Evolutionary conservation across 108 stramenopile species (phyloP).

Genomic region (Cyclotella baltica): DNA sequence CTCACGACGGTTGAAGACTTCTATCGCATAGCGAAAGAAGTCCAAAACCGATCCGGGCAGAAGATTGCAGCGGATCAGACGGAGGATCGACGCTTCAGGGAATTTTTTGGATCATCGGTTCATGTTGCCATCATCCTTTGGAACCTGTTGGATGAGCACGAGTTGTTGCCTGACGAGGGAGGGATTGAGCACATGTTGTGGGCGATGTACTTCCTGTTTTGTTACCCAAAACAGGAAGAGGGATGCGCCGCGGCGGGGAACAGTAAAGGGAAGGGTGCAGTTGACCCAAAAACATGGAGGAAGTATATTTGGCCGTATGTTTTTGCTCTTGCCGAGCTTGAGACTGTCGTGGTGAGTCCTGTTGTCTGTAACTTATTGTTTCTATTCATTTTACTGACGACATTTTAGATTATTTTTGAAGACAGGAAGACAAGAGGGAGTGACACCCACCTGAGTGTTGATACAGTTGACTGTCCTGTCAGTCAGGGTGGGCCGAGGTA

Average conservation of each 20-base stretch:
- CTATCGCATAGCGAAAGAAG: constrained; percentile 1
- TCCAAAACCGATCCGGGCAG: not conserved
- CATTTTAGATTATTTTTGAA: constrained; percentile 12
- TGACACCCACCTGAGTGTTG: constrained; percentile 25
- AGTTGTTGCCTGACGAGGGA: not conserved
- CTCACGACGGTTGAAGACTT: constrained; percentile 12
- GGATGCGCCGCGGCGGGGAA: not conserved
- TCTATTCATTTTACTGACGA: not conserved
- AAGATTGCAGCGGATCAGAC: not conserved
- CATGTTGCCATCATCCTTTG: constrained; percentile 3
- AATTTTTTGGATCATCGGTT: not conserved
- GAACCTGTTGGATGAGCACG: not conserved
- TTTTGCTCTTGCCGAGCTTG: not conserved
- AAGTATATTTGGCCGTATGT: not conserved
- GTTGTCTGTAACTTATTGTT: not conserved
- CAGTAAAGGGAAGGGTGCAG: not conserved
- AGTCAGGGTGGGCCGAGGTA: not conserved
- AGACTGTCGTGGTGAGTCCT: not conserved
- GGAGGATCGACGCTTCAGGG: not conserved
- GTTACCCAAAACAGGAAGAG: constrained; percentile 12
- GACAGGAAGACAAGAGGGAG: constrained; percentile 12
- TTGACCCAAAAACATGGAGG: constrained; percentile 8
- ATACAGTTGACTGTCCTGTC: constrained; percentile 16
- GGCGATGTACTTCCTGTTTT: too few species aligned
- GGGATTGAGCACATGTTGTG: not conserved